Percentiles rank a stretch among this genome's conserved stretches.
These are phyloP conservation scores for Calonectria crousiana DNA, from an alignment of 2,329 filamentous ascomycete species.

Conservation along the genomic window DNA sequence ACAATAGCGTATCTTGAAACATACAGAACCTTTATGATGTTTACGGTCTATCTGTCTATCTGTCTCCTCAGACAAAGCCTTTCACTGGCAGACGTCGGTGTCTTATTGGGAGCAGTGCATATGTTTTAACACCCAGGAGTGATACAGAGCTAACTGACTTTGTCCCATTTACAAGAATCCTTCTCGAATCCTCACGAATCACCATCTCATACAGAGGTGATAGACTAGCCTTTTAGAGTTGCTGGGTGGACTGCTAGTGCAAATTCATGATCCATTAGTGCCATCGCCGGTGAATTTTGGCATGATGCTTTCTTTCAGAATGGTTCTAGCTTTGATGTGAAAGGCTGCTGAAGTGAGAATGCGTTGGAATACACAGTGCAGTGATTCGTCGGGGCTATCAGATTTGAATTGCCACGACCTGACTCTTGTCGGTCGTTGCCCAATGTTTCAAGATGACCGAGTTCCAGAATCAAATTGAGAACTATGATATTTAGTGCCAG, in stretches of 20 bases:
- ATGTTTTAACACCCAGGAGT: background rate
- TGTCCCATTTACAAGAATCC: background rate
- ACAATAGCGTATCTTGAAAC: background rate
- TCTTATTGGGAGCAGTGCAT: background rate
- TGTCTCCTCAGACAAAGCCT: background rate
- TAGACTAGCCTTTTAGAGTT: background rate
- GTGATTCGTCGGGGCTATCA: background rate
- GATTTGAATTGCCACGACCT: background rate
- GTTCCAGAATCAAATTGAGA: background rate
- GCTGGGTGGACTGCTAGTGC: background rate
- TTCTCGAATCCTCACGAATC: background rate
- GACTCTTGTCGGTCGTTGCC: no score
- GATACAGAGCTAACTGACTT: background rate
- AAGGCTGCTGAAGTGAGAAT: background rate
- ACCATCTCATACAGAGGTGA: background rate
- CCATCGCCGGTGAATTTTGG: no score
- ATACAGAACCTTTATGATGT: background rate
- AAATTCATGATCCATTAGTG: background rate
- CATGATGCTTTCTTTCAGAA: background rate
- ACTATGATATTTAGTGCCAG: background rate
- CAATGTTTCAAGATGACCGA: background rate
- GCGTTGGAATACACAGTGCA: background rate
- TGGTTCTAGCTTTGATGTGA: background rate
- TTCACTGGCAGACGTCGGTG: no score
- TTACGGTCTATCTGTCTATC: background rate